These are phyloP conservation scores for Silybum marianum DNA, from an alignment of 129 eudicot species.

Conservation along the genomic window DNA sequence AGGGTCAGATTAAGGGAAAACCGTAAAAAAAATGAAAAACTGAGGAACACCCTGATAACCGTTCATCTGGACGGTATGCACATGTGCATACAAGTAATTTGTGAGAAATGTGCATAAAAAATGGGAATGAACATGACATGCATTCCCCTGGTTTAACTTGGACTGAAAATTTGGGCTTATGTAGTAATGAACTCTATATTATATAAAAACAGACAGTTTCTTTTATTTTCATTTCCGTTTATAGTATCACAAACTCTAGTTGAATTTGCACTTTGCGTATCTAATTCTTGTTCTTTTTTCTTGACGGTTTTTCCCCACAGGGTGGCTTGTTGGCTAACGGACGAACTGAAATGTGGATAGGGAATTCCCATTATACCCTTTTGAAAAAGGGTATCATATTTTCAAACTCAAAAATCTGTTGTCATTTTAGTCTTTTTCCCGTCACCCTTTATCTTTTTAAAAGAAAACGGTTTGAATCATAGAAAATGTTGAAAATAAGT, in stretches of 20 bases:
- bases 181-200: too few relatives aligned
- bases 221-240: too few relatives aligned
- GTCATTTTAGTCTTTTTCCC: not conserved
- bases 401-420: constrained; percentile 2
- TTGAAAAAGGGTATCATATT: not conserved
- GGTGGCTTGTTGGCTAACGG: not conserved
- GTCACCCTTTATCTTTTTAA: not conserved
- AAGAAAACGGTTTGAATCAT: not conserved
- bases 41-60: too few relatives aligned
- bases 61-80: too few relatives aligned
- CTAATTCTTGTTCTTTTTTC: not conserved
- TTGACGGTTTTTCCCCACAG: not conserved
- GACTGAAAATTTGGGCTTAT: too few relatives aligned
- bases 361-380: not conserved
- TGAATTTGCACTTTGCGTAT: not conserved
- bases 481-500: constrained; percentile 24
- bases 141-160: too few relatives aligned
- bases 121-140: too few relatives aligned
- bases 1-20: too few relatives aligned
- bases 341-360: not conserved
- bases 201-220: too few relatives aligned
- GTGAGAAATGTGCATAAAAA: too few relatives aligned
- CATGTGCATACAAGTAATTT: too few relatives aligned
- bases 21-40: too few relatives aligned
- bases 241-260: not conserved